Conservation (phyloP, 169 alveolate genomes). For the Cystoisospora suis region DNA sequence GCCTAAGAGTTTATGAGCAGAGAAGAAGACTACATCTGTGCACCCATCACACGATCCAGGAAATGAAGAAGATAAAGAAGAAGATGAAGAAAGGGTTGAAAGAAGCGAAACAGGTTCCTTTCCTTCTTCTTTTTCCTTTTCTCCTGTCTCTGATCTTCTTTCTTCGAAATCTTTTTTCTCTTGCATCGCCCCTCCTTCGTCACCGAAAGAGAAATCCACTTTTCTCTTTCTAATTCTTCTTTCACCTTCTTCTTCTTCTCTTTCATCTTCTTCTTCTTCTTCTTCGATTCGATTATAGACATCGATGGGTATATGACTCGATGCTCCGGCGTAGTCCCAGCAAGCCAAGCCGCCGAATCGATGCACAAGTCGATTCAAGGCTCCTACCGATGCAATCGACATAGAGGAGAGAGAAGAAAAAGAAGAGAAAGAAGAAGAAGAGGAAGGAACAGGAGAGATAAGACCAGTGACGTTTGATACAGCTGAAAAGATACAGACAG, state of each 20-base stretch:
- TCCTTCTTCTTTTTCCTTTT: not conserved
- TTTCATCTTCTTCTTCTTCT: not conserved
- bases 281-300: not conserved
- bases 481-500: not conserved
- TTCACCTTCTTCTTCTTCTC: not conserved
- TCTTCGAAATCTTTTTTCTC: not conserved
- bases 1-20: constrained; percentile 93
- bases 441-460: not conserved
- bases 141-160: not conserved
- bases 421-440: not conserved
- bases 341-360: constrained; percentile 24
- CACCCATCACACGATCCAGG: constrained; percentile 24
- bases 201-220: not conserved
- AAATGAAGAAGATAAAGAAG: not conserved
- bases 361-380: constrained; percentile 34
- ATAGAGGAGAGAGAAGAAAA: not conserved
- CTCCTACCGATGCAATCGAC: not conserved
- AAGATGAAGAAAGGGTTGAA: not conserved
- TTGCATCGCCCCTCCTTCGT: not conserved
- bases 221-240: not conserved
- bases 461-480: constrained; percentile 25
- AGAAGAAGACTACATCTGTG: constrained; percentile 89
- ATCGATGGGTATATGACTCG: constrained; percentile 38
- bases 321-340: constrained; percentile 58
- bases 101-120: too few relatives aligned